These are phyloP conservation scores for Chamaecrista fasciculata DNA, from an alignment of 306 rosid species.

Conservation along the genomic window DNA sequence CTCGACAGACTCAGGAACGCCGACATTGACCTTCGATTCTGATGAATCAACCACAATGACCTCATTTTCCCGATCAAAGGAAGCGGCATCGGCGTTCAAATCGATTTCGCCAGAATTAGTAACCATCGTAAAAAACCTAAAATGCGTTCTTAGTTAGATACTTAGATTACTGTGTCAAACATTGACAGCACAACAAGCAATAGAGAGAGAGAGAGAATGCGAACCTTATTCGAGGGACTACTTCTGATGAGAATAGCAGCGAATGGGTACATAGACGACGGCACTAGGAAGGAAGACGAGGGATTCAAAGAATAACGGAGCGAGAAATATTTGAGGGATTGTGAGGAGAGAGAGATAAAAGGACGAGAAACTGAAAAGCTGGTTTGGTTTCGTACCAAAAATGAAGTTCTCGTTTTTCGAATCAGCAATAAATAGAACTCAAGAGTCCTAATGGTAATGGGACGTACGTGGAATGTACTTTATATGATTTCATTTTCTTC, in stretches of 20 bases:
- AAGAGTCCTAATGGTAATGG: background rate
- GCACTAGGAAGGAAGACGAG: background rate
- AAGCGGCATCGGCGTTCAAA: slow-evolving; percentile 47
- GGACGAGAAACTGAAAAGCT: background rate
- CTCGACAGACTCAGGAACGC: slow-evolving; percentile 14
- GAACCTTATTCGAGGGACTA: slow-evolving; percentile 25
- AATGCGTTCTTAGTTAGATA: slow-evolving; percentile 7
- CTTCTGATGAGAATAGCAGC: background rate
- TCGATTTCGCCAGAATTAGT: slow-evolving; percentile 34
- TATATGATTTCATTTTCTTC: no score
- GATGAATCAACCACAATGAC: slow-evolving; percentile 27
- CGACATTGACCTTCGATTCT: background rate
- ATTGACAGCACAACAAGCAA: background rate
- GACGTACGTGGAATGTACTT: slow-evolving; percentile 22
- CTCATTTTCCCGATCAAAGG: slow-evolving; percentile 39
- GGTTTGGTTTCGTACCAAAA: slow-evolving; percentile 16
- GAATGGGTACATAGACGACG: background rate
- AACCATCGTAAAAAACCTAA: slow-evolving; percentile 45
- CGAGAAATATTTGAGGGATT: background rate
- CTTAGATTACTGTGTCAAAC: background rate
- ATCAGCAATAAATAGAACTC: background rate
- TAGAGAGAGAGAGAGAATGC: background rate
- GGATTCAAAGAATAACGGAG: background rate
- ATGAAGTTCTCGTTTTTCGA: background rate
- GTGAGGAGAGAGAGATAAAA: background rate